A percentile compares a stretch with the other conserved stretches of the same genome.
These are phyloP conservation scores for Hypericum androsaemum DNA, from an alignment of 345 rosid genomes.

Conservation along the genomic window DNA sequence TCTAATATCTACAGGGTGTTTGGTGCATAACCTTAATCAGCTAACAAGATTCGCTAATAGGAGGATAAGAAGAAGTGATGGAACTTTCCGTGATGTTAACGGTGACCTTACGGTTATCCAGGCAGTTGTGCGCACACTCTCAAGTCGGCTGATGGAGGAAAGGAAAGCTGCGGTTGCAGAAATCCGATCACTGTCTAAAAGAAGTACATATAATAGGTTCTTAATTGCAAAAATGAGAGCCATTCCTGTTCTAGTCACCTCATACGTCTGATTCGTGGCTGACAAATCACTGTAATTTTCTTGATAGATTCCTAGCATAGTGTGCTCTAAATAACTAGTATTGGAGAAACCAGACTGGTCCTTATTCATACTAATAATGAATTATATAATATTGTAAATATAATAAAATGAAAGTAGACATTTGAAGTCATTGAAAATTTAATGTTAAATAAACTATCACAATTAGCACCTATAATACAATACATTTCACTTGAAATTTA, in stretches of 20 bases:
- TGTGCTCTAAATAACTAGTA: too few relatives aligned
- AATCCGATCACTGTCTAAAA: conserved; percentile 64
- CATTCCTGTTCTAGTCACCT: conserved; percentile 62
- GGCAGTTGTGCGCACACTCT: conserved; percentile 57
- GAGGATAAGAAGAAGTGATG: conserved; percentile 44
- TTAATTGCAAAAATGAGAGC: conserved; percentile 81
- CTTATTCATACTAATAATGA: not conserved
- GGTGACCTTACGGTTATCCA: conserved; percentile 60
- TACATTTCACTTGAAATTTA: too few relatives aligned
- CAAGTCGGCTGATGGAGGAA: conserved; percentile 44
- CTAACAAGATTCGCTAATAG: conserved; percentile 47
- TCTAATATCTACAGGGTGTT: too few relatives aligned
- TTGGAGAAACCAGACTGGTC: too few relatives aligned
- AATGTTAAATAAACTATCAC: too few relatives aligned
- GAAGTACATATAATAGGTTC: conserved; percentile 80
- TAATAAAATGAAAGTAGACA: too few relatives aligned
- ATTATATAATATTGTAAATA: too few relatives aligned
- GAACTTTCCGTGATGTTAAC: conserved; percentile 55
- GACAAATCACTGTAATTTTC: not conserved
- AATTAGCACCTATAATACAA: too few relatives aligned
- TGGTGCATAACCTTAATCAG: conserved; percentile 63
- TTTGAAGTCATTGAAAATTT: too few relatives aligned
- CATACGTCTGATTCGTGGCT: too few relatives aligned
- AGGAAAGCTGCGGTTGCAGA: conserved; percentile 62
- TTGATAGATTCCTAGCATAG: too few relatives aligned